Percentiles rank a stretch among this genome's conserved stretches.
Conservation (phyloP, 2,329 filamentous ascomycete species). For the Aureobasidium lini region DNA sequence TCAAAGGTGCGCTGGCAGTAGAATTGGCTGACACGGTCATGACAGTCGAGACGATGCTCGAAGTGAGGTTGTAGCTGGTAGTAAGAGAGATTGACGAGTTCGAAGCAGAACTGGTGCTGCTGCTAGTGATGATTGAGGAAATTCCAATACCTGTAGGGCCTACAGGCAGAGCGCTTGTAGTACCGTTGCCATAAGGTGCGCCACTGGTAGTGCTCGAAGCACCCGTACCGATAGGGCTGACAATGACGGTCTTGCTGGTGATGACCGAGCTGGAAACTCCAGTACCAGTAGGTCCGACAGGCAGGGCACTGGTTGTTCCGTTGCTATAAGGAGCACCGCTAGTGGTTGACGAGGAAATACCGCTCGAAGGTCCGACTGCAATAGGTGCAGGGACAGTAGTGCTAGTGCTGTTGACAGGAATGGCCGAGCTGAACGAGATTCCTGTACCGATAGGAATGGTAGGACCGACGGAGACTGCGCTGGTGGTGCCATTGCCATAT, state of each 20-base stretch:
- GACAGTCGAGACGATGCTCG: background rate
- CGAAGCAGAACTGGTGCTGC: background rate
- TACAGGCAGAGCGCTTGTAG: conserved; percentile 1
- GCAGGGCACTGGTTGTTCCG: background rate
- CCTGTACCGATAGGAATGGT: background rate
- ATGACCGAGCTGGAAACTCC: background rate
- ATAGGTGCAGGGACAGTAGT: background rate
- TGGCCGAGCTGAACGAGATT: background rate
- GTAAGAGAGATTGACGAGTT: background rate
- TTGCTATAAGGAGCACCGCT: background rate
- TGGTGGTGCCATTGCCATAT: background rate
- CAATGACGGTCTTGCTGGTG: background rate
- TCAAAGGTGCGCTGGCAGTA: background rate
- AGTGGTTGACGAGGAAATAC: background rate
- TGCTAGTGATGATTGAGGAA: background rate
- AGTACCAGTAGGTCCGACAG: background rate
- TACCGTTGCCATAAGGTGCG: conserved; percentile 1
- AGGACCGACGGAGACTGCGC: background rate
- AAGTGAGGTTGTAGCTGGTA: conserved; percentile 7
- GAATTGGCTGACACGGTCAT: background rate
- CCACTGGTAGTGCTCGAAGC: background rate
- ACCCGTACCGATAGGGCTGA: background rate
- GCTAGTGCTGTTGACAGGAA: background rate
- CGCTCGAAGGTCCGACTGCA: conserved; percentile 3
- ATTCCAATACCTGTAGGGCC: conserved; percentile 9